Evolutionary conservation across 2,329 filamentous ascomycete species (phyloP), one percentile per base, ranked within the genome.

Genomic region (Scleromitrula shiraiana): DNA sequence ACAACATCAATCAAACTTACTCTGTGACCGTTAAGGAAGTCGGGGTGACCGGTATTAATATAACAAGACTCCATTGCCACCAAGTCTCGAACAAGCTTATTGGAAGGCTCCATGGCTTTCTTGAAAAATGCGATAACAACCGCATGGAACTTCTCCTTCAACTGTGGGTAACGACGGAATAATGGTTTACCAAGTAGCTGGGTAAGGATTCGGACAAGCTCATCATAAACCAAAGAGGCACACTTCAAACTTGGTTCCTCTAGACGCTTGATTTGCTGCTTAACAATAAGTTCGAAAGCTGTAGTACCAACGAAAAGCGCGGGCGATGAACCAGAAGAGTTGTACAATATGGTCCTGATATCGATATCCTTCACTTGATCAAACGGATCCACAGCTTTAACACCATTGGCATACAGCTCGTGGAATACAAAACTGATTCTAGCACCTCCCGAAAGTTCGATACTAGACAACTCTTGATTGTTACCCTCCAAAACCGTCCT

Each of bases 351-450:
- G 20, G 88, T 97, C 59, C 94, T 85, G 60, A 98, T 98, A 64
- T 98, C 93, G 52, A 91, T 83, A 66, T 98, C 93, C 73, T 97
- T 98, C 67, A 97, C 89, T 56, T 90, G 78, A 61, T 98, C 93
- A 66, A 98, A 98, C 29, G 93, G 93, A 67, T 98, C 94, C 36
- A 98, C 84, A 1, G 93, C 90, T 76, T 97, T 97, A 65, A 98
- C 79, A 70, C 93, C 93, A 66, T 97, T 97, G 49, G 89, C 84
- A 70, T 98, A 98, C 14, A 98, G 77, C 68, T 98, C 93, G 70
- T 98, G 93, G 78, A 97, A 98, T 38, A 98, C 93, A 64, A 98
- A 98, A 65, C 89, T 95, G 67, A 98, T 98, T 79, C 93, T 85
- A 46, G 93, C 93, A 72, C 93, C 93, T 54, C 93, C 93, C 5